Conservation (phyloP, 1,284 basidiomycete species). For the Irpex sp. region DNA sequence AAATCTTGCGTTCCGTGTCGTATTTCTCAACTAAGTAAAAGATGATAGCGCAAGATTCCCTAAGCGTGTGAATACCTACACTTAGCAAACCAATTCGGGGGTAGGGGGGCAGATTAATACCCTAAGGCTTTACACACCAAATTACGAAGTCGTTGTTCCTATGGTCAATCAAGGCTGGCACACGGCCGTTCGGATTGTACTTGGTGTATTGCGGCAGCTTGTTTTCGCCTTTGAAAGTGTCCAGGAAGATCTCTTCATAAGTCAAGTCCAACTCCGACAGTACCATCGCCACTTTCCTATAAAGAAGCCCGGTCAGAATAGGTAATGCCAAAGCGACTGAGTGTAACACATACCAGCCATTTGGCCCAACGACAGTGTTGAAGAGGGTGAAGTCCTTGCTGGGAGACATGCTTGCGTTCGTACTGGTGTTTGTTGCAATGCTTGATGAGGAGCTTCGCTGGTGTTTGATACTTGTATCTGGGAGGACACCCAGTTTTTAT, state of each 20-base stretch:
- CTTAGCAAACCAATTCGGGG: neutral
- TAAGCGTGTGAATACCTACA: neutral
- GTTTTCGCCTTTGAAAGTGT: conserved; percentile 21
- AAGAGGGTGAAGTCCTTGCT: conserved; percentile 27
- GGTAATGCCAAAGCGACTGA: neutral
- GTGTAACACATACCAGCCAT: conserved; percentile 15
- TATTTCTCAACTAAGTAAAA: conserved; percentile 63
- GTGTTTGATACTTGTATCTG: neutral
- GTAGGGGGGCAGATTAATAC: neutral
- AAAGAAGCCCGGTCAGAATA: neutral
- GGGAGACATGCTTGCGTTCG: conserved; percentile 16
- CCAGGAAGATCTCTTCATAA: conserved; percentile 23
- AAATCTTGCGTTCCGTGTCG: conserved; percentile 53
- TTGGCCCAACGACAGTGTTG: conserved; percentile 19
- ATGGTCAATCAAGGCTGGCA: conserved; percentile 30
- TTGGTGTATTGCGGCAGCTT: conserved; percentile 18
- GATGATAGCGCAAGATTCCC: conserved; percentile 64
- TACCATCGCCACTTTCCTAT: conserved; percentile 21
- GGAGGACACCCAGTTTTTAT: neutral
- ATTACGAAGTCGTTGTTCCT: conserved; percentile 22
- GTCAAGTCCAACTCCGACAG: conserved; percentile 21
- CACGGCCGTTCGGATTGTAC: conserved; percentile 25
- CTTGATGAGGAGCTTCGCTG: neutral
- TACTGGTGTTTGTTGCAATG: neutral
- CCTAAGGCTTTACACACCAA: conserved; percentile 3